A percentile compares a stretch with the other conserved stretches of the same genome.
phyloP scores from a whole-genome alignment of 2,329 filamentous ascomycete genomes.

The Fusarium sp. region DNA sequence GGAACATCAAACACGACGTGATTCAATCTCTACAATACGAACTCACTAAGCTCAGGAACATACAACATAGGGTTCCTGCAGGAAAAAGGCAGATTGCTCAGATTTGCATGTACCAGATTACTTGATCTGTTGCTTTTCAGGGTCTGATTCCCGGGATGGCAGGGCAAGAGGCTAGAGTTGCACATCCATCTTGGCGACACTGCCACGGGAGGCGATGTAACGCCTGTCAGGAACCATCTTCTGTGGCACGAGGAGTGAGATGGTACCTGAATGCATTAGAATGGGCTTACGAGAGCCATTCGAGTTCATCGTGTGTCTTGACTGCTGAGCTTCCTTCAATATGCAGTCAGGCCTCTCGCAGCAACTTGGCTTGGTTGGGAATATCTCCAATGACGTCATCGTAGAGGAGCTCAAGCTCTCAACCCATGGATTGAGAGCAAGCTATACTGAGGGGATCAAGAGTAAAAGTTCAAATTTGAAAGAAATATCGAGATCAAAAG shows the following conservation, averaged over 20 bases:
- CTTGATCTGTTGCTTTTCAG: neutral
- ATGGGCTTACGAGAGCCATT: neutral
- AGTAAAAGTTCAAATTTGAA: neutral
- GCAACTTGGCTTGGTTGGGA: neutral
- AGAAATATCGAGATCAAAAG: neutral
- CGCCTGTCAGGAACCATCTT: neutral
- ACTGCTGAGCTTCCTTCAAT: neutral
- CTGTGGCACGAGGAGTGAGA: neutral
- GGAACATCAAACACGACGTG: neutral
- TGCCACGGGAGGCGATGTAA: neutral
- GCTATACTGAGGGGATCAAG: neutral
- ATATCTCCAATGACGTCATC: neutral
- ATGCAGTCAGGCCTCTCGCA: neutral
- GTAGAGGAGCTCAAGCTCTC: neutral
- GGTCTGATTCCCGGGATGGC: neutral
- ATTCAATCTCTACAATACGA: constrained; percentile 1
- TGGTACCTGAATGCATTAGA: neutral
- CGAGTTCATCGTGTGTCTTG: neutral
- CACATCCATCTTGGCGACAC: neutral
- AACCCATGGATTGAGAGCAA: neutral
- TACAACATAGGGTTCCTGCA: neutral
- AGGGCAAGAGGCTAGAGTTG: neutral
- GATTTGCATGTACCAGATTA: neutral
- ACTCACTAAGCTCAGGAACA: neutral
- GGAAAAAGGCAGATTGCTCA: neutral